A percentile compares a stretch with the other conserved stretches of the same genome.
These are phyloP conservation scores for Chenopodium suecicum DNA, from an alignment of 148 eudicot genomes.

Conservation along the genomic window DNA sequence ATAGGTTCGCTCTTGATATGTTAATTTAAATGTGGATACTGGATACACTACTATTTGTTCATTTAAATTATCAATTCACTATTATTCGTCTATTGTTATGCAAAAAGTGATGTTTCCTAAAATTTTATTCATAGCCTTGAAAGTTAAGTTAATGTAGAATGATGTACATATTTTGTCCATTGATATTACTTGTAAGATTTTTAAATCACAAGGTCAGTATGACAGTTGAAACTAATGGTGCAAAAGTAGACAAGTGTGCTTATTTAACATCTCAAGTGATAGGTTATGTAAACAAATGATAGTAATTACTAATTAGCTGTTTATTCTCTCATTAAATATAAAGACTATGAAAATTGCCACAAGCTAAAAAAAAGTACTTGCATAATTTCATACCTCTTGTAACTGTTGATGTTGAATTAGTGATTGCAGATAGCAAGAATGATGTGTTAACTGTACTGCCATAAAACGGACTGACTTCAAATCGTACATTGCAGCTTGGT, in stretches of 20 bases:
- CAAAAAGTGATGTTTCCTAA: neutral
- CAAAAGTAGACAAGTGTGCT: neutral
- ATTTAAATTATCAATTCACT: neutral
- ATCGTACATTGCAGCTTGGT: constrained; percentile 33
- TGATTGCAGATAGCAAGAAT: neutral
- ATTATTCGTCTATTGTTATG: neutral
- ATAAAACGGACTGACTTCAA: constrained; percentile 15
- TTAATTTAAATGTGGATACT: no score
- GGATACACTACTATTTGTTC: neutral
- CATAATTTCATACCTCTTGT: neutral
- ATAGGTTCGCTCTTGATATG: neutral
- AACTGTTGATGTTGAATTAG: neutral
- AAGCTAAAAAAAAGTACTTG: no score
- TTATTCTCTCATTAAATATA: neutral
- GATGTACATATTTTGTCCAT: neutral
- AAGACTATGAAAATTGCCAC: neutral
- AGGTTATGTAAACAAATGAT: neutral
- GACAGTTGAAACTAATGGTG: neutral
- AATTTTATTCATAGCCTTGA: neutral
- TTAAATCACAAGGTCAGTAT: neutral
- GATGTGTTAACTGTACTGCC: neutral
- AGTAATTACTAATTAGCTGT: no score
- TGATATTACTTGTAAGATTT: no score
- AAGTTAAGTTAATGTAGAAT: no score
- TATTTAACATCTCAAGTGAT: neutral